phyloP scores from a whole-genome alignment of 2,329 filamentous ascomycete genomes.

The Berkeleyomyces rouxiae region DNA sequence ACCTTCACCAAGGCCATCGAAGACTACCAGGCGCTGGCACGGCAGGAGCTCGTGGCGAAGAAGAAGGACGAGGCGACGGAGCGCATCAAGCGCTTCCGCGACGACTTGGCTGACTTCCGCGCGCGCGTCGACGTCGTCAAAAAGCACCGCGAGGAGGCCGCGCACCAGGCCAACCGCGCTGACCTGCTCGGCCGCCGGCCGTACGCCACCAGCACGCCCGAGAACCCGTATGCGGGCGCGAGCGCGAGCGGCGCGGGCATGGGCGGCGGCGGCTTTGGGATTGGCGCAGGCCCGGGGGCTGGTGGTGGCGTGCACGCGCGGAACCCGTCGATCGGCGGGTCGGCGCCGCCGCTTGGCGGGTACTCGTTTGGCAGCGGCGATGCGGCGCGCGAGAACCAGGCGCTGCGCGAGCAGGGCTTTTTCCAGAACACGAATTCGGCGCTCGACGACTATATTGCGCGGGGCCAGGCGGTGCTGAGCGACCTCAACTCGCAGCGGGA shows the following conservation, averaged over 20 bases:
- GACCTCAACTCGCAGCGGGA: conserved; percentile 82
- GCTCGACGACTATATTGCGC: conserved; percentile 83
- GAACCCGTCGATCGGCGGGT: background rate
- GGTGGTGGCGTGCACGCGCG: conserved; percentile 1
- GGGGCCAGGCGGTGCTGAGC: conserved; percentile 75
- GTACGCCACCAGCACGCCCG: conserved; percentile 57
- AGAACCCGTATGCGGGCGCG: conserved; percentile 73
- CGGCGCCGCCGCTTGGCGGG: conserved; percentile 7
- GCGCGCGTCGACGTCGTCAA: conserved; percentile 63
- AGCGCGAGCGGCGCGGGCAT: conserved; percentile 16
- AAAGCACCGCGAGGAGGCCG: conserved; percentile 56
- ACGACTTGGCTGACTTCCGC: conserved; percentile 66
- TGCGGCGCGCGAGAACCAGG: conserved; percentile 59
- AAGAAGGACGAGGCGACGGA: conserved; percentile 87
- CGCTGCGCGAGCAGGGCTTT: conserved; percentile 78
- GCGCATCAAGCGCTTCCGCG: conserved; percentile 68
- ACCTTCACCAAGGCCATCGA: conserved; percentile 79
- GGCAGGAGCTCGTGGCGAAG: conserved; percentile 73
- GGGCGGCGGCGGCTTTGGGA: background rate
- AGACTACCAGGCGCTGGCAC: conserved; percentile 73
- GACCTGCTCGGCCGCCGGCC: conserved; percentile 78
- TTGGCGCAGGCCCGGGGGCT: background rate
- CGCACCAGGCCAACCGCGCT: conserved; percentile 47
- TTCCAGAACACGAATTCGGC: conserved; percentile 66
- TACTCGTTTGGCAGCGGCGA: conserved; percentile 38